phyloP scores from a whole-genome alignment of 805 yeast genomes.

The Metschnikowia orientalis region DNA sequence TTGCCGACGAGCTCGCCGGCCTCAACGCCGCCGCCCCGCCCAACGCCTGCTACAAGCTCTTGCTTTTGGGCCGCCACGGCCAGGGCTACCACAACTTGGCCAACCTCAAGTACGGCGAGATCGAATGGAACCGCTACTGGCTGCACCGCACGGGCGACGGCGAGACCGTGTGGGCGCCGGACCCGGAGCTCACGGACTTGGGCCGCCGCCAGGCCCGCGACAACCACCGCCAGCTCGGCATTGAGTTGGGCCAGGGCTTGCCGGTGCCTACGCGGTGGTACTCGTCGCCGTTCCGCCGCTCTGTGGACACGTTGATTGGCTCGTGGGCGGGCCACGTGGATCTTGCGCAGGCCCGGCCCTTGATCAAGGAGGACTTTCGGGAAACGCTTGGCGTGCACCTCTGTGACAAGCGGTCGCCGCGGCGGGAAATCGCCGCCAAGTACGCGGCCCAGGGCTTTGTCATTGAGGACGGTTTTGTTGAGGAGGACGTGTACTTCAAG shows the following conservation, averaged over 20 bases:
- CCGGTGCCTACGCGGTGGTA: slow-evolving; percentile 39
- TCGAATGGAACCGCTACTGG: slow-evolving; percentile 46
- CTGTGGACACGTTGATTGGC: slow-evolving; percentile 44
- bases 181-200: slow-evolving; percentile 45
- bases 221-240: slow-evolving; percentile 38
- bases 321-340: slow-evolving; percentile 41
- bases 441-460: slow-evolving; percentile 38
- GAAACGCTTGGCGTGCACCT: slow-evolving; percentile 49
- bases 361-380: slow-evolving; percentile 43
- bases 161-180: slow-evolving; percentile 46
- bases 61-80: slow-evolving; percentile 50
- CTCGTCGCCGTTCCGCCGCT: slow-evolving; percentile 49
- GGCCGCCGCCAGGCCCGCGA: slow-evolving; percentile 45
- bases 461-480: slow-evolving; percentile 43
- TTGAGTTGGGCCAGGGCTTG: slow-evolving; percentile 28
- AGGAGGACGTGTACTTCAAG: slow-evolving; percentile 42
- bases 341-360: slow-evolving; percentile 26
- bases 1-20: slow-evolving; percentile 22
- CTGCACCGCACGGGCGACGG: slow-evolving; percentile 43
- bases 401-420: slow-evolving; percentile 44
- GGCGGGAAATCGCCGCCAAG: slow-evolving; percentile 34
- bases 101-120: slow-evolving; percentile 42
- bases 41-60: slow-evolving; percentile 39
- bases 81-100: slow-evolving; percentile 52
- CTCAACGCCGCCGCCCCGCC: slow-evolving; percentile 29